These are phyloP conservation scores for Cladosporium cucumerinum DNA, from an alignment of 2,329 filamentous ascomycete species.

Conservation along the genomic window DNA sequence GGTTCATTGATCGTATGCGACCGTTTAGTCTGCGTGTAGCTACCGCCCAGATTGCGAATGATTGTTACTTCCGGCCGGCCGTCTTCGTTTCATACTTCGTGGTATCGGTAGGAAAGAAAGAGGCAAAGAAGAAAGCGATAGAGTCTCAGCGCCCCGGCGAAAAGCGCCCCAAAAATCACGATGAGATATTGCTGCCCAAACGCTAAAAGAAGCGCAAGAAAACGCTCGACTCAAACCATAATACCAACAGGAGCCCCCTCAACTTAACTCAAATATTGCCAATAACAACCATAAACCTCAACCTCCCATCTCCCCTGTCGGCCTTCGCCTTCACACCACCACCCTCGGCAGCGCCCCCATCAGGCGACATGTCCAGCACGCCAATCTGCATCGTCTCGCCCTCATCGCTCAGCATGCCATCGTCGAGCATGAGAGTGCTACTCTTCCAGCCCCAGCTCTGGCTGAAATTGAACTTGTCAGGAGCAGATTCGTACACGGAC, in stretches of 20 bases:
- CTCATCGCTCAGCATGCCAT: constrained; percentile 37
- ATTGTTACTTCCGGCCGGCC: neutral
- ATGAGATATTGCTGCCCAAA: neutral
- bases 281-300: constrained; percentile 60
- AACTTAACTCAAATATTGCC: constrained; percentile 51
- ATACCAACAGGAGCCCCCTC: too few species aligned
- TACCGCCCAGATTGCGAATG: neutral
- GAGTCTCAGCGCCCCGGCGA: neutral
- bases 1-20: too few species aligned
- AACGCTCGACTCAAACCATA: too few species aligned
- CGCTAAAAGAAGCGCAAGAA: too few species aligned
- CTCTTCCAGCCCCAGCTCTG: constrained; percentile 63
- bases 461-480: constrained; percentile 58
- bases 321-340: constrained; percentile 24
- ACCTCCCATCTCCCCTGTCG: constrained; percentile 45
- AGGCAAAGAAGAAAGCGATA: neutral
- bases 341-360: constrained; percentile 26
- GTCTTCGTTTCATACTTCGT: neutral
- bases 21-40: too few species aligned
- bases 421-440: constrained; percentile 55
- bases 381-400: constrained; percentile 38
- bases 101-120: neutral
- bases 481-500: constrained; percentile 57
- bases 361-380: constrained; percentile 25
- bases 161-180: neutral